Evolutionary conservation across 192 early-diverging fungal genomes (phyloP).

Genomic region (Glomus cerebriforme): DNA sequence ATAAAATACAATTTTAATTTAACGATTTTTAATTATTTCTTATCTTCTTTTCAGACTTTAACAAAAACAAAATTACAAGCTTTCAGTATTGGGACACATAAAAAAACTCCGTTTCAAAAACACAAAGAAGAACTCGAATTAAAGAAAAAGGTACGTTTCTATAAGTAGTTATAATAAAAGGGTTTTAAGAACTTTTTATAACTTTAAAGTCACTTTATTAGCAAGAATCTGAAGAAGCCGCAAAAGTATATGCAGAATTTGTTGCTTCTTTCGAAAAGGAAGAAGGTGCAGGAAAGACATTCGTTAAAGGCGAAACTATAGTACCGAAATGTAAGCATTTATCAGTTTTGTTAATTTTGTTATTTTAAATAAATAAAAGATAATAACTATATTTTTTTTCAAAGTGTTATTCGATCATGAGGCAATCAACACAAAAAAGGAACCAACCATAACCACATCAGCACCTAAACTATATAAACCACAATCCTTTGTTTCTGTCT

Average conservation of each 20-base stretch:
- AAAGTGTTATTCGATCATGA: constrained; percentile 50
- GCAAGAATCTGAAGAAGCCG: constrained; percentile 79
- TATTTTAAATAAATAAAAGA: neutral
- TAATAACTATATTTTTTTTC: neutral
- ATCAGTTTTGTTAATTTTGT: neutral
- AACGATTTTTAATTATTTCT: neutral
- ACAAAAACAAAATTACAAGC: constrained; percentile 66
- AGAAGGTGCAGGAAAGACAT: constrained; percentile 42
- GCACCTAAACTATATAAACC: constrained; percentile 44
- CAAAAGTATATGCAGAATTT: constrained; percentile 77
- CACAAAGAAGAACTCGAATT: constrained; percentile 75
- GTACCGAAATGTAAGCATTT: constrained; percentile 44
- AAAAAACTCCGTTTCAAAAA: constrained; percentile 73
- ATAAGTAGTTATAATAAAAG: neutral
- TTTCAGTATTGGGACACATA: constrained; percentile 67
- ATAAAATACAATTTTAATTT: neutral
- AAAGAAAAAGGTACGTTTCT: constrained; percentile 63
- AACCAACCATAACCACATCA: constrained; percentile 26
- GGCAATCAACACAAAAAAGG: constrained; percentile 37
- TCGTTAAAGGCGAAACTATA: constrained; percentile 54
- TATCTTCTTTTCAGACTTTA: constrained; percentile 47
- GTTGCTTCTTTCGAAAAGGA: constrained; percentile 79
- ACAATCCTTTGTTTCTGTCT: constrained; percentile 32
- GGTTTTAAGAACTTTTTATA: neutral
- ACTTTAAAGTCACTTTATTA: constrained; percentile 29